These are phyloP conservation scores for Leptographium procerum DNA, from an alignment of 2,329 filamentous ascomycete genomes.

Conservation along the genomic window DNA sequence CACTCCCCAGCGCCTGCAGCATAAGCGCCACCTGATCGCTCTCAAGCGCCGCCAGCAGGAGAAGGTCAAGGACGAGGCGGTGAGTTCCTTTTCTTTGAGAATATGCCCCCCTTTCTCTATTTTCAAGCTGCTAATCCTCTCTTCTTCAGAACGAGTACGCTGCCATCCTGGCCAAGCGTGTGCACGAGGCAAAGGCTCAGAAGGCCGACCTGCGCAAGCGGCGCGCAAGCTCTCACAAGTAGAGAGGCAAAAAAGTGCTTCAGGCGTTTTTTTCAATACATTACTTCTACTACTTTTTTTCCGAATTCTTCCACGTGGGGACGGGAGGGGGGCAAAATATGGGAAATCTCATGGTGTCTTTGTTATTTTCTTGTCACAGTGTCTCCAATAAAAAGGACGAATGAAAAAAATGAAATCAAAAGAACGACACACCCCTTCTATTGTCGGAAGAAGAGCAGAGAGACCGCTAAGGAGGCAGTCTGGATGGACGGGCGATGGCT, in stretches of 20 bases:
- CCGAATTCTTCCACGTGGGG: not conserved
- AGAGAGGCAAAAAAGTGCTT: constrained; percentile 27
- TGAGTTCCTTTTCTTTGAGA: constrained; percentile 45
- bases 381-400: constrained; percentile 2
- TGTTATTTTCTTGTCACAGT: constrained; percentile 3
- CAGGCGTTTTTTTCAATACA: constrained; percentile 3
- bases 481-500: not conserved
- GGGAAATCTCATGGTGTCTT: constrained; percentile 3
- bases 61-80: constrained; percentile 97
- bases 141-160: constrained; percentile 86
- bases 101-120: not conserved
- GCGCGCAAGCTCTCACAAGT: constrained; percentile 89
- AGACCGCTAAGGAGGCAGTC: not conserved
- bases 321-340: not conserved
- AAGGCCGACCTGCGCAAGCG: constrained; percentile 94
- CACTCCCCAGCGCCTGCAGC: constrained; percentile 98
- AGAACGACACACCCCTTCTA: not conserved
- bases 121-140: constrained; percentile 22
- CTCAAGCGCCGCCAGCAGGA: constrained; percentile 97
- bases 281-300: not conserved
- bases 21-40: constrained; percentile 96
- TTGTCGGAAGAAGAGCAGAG: not conserved
- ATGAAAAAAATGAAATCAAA: not conserved
- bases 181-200: constrained; percentile 87
- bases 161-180: constrained; percentile 91